phyloP scores from a whole-genome alignment of 768 basidiomycete genomes.

The Clavaria fumosa region DNA sequence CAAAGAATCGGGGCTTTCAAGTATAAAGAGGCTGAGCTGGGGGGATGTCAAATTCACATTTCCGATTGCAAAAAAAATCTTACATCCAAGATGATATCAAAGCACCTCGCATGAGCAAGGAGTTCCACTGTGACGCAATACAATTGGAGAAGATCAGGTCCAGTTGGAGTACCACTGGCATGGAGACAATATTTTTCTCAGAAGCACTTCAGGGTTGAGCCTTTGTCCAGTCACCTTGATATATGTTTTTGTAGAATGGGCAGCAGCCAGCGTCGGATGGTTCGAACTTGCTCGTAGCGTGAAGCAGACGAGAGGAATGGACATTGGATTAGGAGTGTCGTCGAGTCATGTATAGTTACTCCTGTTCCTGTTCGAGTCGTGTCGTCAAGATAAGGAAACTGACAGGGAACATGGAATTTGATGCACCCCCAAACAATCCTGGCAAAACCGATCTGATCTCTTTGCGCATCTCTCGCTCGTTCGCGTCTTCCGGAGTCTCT shows the following conservation, averaged over 20 bases:
- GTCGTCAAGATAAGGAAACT: not conserved
- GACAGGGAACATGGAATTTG: not conserved
- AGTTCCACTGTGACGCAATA: slow-evolving; percentile 46
- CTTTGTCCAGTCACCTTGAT: slow-evolving; percentile 31
- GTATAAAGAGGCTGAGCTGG: slow-evolving; percentile 36
- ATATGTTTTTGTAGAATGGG: slow-evolving; percentile 46
- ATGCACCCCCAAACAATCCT: slow-evolving; percentile 47
- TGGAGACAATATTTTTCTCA: no score
- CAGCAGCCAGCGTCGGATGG: slow-evolving; percentile 59
- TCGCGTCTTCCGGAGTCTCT: slow-evolving; percentile 53
- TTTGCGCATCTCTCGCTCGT: slow-evolving; percentile 55
- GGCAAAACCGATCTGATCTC: slow-evolving; percentile 53
- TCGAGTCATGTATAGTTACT: slow-evolving; percentile 21
- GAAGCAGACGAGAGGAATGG: slow-evolving; percentile 34
- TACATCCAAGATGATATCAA: slow-evolving; percentile 56
- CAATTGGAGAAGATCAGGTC: slow-evolving; percentile 28
- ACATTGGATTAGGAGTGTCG: slow-evolving; percentile 29
- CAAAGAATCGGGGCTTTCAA: slow-evolving; percentile 38
- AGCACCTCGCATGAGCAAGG: slow-evolving; percentile 47
- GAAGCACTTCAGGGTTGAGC: no score
- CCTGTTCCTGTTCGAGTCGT: slow-evolving; percentile 19
- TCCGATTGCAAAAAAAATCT: slow-evolving; percentile 11
- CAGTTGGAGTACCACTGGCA: slow-evolving; percentile 17
- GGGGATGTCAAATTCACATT: slow-evolving; percentile 5
- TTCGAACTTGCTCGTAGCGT: slow-evolving; percentile 61